phyloP scores from a whole-genome alignment of 768 basidiomycete genomes.

The Lentinula boryana region DNA sequence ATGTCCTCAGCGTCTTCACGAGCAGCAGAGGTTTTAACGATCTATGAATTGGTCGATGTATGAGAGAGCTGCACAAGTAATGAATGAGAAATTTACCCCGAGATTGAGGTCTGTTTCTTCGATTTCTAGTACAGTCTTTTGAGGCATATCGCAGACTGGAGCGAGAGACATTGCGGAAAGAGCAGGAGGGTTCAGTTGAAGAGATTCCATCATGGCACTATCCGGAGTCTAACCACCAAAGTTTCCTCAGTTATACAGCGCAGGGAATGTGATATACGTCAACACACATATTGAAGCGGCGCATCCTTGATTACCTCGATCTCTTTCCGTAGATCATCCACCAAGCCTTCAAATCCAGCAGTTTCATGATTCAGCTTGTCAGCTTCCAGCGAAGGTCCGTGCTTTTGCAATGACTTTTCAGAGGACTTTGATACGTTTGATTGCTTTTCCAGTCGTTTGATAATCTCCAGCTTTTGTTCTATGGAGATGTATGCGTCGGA shows the following conservation, averaged over 20 bases:
- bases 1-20: constrained; percentile 36
- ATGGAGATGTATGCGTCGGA: constrained; percentile 54
- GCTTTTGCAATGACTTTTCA: constrained; percentile 7
- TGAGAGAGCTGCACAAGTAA: not conserved
- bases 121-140: not conserved
- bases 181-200: not conserved
- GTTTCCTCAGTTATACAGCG: not conserved
- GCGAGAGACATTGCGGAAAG: not conserved
- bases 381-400: constrained; percentile 14
- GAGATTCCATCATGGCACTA: not conserved
- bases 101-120: not conserved
- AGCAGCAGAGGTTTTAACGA: constrained; percentile 10
- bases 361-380: constrained; percentile 31
- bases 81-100: not conserved
- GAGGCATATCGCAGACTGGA: not conserved
- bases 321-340: constrained; percentile 32
- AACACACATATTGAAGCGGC: not conserved
- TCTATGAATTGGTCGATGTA: not conserved
- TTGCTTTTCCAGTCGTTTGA: constrained; percentile 17
- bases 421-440: not conserved
- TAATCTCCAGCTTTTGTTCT: constrained; percentile 51
- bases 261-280: not conserved
- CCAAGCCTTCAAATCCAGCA: constrained; percentile 26
- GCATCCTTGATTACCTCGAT: constrained; percentile 23
- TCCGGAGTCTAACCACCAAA: not conserved